These are phyloP conservation scores for Russula compacta DNA, from an alignment of 768 basidiomycete genomes.

Conservation along the genomic window DNA sequence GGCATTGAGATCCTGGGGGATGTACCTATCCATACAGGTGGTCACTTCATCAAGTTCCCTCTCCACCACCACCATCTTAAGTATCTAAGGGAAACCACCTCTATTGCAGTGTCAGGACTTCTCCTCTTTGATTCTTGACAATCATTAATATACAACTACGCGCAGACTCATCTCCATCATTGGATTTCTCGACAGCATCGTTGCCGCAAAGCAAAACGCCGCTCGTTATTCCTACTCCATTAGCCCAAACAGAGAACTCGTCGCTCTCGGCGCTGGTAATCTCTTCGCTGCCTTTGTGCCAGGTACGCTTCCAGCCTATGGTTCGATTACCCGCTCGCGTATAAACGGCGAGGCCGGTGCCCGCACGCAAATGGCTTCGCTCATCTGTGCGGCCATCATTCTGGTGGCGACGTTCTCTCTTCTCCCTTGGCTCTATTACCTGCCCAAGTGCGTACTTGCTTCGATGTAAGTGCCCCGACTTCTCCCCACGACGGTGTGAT, in stretches of 20 bases:
- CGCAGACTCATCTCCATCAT: constrained; percentile 66
- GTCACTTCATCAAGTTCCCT: constrained; percentile 67
- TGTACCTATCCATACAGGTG: constrained; percentile 54
- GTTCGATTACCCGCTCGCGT: constrained; percentile 85
- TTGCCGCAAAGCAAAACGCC: constrained; percentile 89
- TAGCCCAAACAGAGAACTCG: constrained; percentile 90
- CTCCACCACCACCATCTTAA: constrained; percentile 47
- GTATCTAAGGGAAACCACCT: constrained; percentile 71
- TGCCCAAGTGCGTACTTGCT: constrained; percentile 88
- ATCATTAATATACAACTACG: background rate
- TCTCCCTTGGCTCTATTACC: constrained; percentile 72
- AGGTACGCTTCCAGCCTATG: constrained; percentile 87
- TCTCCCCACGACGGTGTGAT: background rate
- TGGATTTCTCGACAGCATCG: constrained; percentile 92
- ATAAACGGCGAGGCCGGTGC: constrained; percentile 87
- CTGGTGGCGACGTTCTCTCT: constrained; percentile 85
- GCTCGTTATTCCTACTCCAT: constrained; percentile 81
- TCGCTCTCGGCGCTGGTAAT: constrained; percentile 84
- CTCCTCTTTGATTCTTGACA: background rate
- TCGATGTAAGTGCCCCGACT: constrained; percentile 51
- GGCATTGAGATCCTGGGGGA: constrained; percentile 81
- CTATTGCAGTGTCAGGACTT: constrained; percentile 60
- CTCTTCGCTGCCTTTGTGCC: constrained; percentile 71
- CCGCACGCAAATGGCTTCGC: constrained; percentile 80
- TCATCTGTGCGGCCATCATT: constrained; percentile 66